These are phyloP conservation scores for Sporopachydermia cereana DNA, from an alignment of 1,139 yeast genomes.

Conservation along the genomic window DNA sequence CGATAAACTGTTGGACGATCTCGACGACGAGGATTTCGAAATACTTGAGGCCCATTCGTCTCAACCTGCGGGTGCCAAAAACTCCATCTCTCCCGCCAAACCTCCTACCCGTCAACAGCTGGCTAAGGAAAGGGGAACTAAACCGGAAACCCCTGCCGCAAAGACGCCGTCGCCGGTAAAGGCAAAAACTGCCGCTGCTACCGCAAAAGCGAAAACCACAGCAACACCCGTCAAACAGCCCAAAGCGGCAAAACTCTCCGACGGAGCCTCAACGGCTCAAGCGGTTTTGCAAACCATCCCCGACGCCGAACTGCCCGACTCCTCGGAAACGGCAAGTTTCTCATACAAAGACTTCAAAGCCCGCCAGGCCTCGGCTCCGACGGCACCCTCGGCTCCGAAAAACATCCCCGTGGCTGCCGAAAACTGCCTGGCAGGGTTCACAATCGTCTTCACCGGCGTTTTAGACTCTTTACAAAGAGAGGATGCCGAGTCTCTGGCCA, in stretches of 20 bases:
- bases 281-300: conserved; percentile 50
- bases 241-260: conserved; percentile 4
- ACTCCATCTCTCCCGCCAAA: conserved; percentile 9
- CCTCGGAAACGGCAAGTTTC: conserved; percentile 38
- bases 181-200: conserved; percentile 4
- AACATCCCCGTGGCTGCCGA: conserved; percentile 64
- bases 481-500: conserved; percentile 64
- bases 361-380: conserved; percentile 26
- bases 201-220: conserved; percentile 4
- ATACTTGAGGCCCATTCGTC: too few relatives aligned
- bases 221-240: conserved; percentile 6
- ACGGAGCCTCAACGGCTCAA: conserved; percentile 28
- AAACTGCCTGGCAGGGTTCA: conserved; percentile 74
- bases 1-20: conserved; percentile 12
- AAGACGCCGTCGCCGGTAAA: conserved; percentile 6
- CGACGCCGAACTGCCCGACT: conserved; percentile 56
- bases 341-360: conserved; percentile 42
- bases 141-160: conserved; percentile 9
- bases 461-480: conserved; percentile 71
- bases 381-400: conserved; percentile 17
- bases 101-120: too few relatives aligned
- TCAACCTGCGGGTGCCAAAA: too few relatives aligned
- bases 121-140: conserved; percentile 12
- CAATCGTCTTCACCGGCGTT: conserved; percentile 89
- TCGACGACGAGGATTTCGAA: conserved; percentile 15